Base-by-base conservation (phyloP, 2,329 filamentous ascomycete genomes). In the Myriosclerotinia duriaeana region DNA sequence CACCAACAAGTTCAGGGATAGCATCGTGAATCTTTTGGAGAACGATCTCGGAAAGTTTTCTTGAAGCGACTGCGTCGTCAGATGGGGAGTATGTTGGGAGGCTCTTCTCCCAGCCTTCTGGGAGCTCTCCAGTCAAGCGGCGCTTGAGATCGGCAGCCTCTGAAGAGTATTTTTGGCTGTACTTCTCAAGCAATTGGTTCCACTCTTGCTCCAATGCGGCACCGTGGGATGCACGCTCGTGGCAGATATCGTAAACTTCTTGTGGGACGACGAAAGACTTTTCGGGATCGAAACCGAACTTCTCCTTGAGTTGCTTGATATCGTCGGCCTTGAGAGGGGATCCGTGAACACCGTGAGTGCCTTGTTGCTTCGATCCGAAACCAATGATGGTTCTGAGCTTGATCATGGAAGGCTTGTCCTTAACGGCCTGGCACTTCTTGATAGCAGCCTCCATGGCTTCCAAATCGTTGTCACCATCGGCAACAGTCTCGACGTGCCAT, bases 341-440 rank as follows among this genome's bases (percentile, higher is more conserved):
- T 75, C 95, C 95, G 87, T 99, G 95, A 70, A 99, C 95, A 80
- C 92, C 92, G 79, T 92, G 90, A 74, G 95, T 98, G 77, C 95
- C 95, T 84, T 96, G 87, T 76, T 95, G 87, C 80, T 90, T 87
- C 75, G 95, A 98, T 76, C 95, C 95, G 82, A 89, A 99, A 76
- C 95, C 95, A 78, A 99, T 99, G 79, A 91, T 98, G 78, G 95
- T 99, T 79, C 89, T 93, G 75, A 99, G 88, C 85, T 96, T 93
- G 85, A 99, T 97, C 77, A 99, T 83, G 69, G 93, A 90, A 71
- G 95, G 95, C 90, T 98, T 99, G 86, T 98, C 87, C 80, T 88
- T 98, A 81, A 96, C 90, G 72, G 88, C 83, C 84, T 94, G 88
- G 79, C 88, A 90, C 83, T 91, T 87, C 80, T 88, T 86, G 80